These are phyloP conservation scores for Asclepias syriaca DNA, from an alignment of 257 asterid species.

Conservation along the genomic window DNA sequence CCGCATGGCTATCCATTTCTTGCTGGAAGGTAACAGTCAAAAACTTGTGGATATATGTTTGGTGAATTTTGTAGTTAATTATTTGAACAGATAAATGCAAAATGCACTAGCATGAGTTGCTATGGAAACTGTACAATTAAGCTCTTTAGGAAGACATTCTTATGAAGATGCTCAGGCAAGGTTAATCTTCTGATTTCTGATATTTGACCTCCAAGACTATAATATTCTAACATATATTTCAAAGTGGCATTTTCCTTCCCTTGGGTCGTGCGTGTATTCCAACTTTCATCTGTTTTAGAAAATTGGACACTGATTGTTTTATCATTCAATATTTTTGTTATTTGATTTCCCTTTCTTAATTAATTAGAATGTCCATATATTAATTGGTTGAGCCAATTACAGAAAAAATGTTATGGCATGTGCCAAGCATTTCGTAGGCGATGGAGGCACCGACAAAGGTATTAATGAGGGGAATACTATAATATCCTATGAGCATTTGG, in stretches of 20 bases:
- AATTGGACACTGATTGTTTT: background rate
- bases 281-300: background rate
- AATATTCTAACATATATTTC: background rate
- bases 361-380: conserved; percentile 12
- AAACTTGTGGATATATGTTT: background rate
- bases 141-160: background rate
- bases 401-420: conserved; percentile 72
- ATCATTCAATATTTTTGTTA: background rate
- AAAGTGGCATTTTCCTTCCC: background rate
- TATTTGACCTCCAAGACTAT: too few species aligned
- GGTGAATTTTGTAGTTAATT: background rate
- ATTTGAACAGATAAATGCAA: background rate
- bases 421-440: conserved; percentile 94
- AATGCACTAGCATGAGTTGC: background rate
- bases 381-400: conserved; percentile 29
- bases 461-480: conserved; percentile 72
- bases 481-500: conserved; percentile 57
- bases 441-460: conserved; percentile 78
- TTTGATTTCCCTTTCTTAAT: conserved; percentile 17
- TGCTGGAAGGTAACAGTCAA: conserved; percentile 65
- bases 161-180: background rate
- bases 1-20: conserved; percentile 87
- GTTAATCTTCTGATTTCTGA: too few species aligned
- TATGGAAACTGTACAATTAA: background rate
- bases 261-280: background rate